Conservation (phyloP, 2,329 filamentous ascomycete species). For the Colletotrichum truncatum region DNA sequence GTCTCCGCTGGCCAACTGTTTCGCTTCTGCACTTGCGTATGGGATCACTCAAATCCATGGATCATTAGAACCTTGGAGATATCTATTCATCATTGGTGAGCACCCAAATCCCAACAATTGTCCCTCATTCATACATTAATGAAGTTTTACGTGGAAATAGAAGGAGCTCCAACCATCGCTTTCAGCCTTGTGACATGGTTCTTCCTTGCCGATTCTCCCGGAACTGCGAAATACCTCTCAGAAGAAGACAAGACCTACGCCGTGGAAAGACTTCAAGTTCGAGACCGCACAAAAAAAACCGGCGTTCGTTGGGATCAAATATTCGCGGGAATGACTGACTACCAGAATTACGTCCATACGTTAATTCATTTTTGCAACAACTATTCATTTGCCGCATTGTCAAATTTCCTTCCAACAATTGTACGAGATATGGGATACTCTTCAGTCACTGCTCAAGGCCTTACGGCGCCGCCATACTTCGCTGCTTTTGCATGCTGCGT, state of each 20-base stretch:
- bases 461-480: slow-evolving; percentile 52
- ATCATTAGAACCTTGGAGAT: slow-evolving; percentile 38
- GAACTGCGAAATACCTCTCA: slow-evolving; percentile 39
- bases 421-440: slow-evolving; percentile 49
- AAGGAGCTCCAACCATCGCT: slow-evolving; percentile 40
- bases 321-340: slow-evolving; percentile 43
- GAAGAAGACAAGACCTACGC: slow-evolving; percentile 37
- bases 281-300: slow-evolving; percentile 31
- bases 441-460: slow-evolving; percentile 48
- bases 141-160: slow-evolving; percentile 27
- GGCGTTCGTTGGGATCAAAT: slow-evolving; percentile 41
- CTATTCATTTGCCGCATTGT: slow-evolving; percentile 46
- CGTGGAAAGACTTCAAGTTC: slow-evolving; percentile 32
- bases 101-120: slow-evolving; percentile 31
- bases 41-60: slow-evolving; percentile 40
- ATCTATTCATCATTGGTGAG: slow-evolving; percentile 40
- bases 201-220: slow-evolving; percentile 41
- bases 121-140: no score
- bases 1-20: slow-evolving; percentile 43
- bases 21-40: slow-evolving; percentile 43
- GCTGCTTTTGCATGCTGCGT: slow-evolving; percentile 45
- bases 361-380: slow-evolving; percentile 50
- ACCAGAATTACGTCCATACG: slow-evolving; percentile 46
- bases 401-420: slow-evolving; percentile 52
- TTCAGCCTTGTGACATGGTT: slow-evolving; percentile 40